These are phyloP conservation scores for Cordyceps tenuipes DNA, from an alignment of 2,329 filamentous ascomycete genomes.

Conservation along the genomic window DNA sequence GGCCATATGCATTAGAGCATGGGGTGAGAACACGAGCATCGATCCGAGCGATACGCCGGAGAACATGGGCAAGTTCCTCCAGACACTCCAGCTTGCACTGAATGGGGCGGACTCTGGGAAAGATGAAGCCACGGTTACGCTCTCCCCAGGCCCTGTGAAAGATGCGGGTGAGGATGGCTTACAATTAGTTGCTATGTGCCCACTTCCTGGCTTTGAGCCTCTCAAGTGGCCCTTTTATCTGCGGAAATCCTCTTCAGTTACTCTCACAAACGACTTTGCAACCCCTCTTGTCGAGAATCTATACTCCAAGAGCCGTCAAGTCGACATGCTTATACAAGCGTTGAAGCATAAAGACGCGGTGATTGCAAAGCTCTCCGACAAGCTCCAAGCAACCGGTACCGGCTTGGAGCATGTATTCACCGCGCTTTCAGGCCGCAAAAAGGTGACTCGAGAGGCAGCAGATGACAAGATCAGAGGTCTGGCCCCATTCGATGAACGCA, in stretches of 20 bases:
- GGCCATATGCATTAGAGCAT: slow-evolving; percentile 55
- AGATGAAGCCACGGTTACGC: slow-evolving; percentile 34
- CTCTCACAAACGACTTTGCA: slow-evolving; percentile 40
- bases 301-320: slow-evolving; percentile 30
- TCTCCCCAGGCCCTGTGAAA: slow-evolving; percentile 27
- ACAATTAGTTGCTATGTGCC: slow-evolving; percentile 46
- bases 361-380: slow-evolving; percentile 43
- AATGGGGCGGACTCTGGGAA: slow-evolving; percentile 38
- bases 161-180: slow-evolving; percentile 34
- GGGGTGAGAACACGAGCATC: slow-evolving; percentile 58
- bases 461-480: slow-evolving; percentile 44
- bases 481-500: slow-evolving; percentile 35
- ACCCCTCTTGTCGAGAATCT: slow-evolving; percentile 43
- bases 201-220: slow-evolving; percentile 55
- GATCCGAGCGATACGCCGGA: slow-evolving; percentile 61
- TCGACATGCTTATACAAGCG: slow-evolving; percentile 33
- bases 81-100: slow-evolving; percentile 48
- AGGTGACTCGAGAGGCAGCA: slow-evolving; percentile 34
- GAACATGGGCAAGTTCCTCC: slow-evolving; percentile 60
- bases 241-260: slow-evolving; percentile 32
- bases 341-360: slow-evolving; percentile 44
- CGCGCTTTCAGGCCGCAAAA: slow-evolving; percentile 39
- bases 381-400: slow-evolving; percentile 42
- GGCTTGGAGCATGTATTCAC: slow-evolving; percentile 48
- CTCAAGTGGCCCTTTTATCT: slow-evolving; percentile 60